phyloP scores from a whole-genome alignment of 169 alveolate genomes.

The Plasmodium reichenowi region DNA sequence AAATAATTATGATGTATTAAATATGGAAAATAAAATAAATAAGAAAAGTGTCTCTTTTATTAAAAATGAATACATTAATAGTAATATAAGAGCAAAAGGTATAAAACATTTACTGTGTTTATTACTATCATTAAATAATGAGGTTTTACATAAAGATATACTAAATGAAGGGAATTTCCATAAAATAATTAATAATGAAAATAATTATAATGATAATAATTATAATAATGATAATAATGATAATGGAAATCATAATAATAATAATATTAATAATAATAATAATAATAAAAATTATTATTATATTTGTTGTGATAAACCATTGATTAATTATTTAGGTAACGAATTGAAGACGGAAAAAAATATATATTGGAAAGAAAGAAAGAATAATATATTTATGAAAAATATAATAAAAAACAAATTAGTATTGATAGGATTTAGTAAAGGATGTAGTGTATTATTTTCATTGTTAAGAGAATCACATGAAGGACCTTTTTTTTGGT shows the following conservation, averaged over 20 bases:
- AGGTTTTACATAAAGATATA: neutral
- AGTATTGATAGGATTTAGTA: constrained; percentile 64
- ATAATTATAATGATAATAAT: neutral
- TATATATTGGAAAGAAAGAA: neutral
- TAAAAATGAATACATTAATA: neutral
- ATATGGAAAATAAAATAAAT: neutral
- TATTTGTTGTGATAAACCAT: too few relatives aligned
- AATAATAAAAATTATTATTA: neutral
- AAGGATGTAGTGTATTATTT: constrained; percentile 63
- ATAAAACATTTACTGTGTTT: constrained; percentile 31
- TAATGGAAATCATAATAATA: neutral
- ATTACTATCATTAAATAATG: constrained; percentile 32
- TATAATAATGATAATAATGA: neutral
- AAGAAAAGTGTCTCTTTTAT: neutral
- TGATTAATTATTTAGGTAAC: too few relatives aligned
- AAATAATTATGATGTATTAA: neutral
- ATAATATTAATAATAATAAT: neutral
- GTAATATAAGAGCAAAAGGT: constrained; percentile 13
- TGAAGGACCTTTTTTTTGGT: constrained; percentile 14
- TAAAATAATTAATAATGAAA: neutral
- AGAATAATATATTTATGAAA: constrained; percentile 1
- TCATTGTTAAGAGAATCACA: constrained; percentile 37
- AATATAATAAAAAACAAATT: constrained; percentile 6
- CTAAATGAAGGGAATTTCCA: neutral
- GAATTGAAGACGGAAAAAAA: too few relatives aligned